A percentile compares a stretch with the other conserved stretches of the same genome.
Conservation (phyloP, 2,329 filamentous ascomycete genomes). For the Cyphellophora europaea region DNA sequence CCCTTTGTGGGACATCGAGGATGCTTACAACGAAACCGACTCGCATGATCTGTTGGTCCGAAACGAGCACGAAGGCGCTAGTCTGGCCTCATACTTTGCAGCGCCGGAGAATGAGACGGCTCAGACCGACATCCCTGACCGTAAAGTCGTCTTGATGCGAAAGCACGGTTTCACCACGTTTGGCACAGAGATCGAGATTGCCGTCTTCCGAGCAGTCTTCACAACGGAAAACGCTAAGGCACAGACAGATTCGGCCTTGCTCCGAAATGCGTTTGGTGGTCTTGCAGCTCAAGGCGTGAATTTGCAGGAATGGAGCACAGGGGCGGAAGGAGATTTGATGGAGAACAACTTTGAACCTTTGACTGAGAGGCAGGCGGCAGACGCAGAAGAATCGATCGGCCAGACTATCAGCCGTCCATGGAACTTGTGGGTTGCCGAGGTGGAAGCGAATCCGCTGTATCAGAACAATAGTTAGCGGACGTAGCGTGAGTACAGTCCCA, state of each 20-base stretch:
- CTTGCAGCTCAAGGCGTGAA: too few relatives aligned
- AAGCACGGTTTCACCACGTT: constrained; percentile 36
- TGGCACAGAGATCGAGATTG: constrained; percentile 28
- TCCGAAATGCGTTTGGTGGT: constrained; percentile 6
- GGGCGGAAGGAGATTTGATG: too few relatives aligned
- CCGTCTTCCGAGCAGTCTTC: constrained; percentile 34
- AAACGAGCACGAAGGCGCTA: constrained; percentile 23
- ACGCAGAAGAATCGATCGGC: too few relatives aligned
- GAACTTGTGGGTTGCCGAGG: too few relatives aligned
- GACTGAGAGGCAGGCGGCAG: too few relatives aligned
- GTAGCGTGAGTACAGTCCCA: too few relatives aligned
- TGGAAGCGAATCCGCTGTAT: too few relatives aligned
- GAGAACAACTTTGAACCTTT: too few relatives aligned
- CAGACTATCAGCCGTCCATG: too few relatives aligned
- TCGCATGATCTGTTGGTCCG: constrained; percentile 30
- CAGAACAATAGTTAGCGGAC: too few relatives aligned
- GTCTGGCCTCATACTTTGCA: constrained; percentile 27
- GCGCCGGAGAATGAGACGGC: constrained; percentile 1
- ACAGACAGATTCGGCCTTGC: constrained; percentile 27
- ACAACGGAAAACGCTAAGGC: constrained; percentile 34
- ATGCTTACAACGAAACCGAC: constrained; percentile 20
- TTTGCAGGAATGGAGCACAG: too few relatives aligned
- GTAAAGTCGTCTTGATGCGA: constrained; percentile 35
- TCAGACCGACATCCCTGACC: constrained; percentile 9
- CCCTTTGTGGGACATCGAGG: constrained; percentile 25